A percentile compares a stretch with the other conserved stretches of the same genome.
Evolutionary conservation across 2,329 filamentous ascomycete species (phyloP).

Genomic region (Pyrenochaeta sp.): DNA sequence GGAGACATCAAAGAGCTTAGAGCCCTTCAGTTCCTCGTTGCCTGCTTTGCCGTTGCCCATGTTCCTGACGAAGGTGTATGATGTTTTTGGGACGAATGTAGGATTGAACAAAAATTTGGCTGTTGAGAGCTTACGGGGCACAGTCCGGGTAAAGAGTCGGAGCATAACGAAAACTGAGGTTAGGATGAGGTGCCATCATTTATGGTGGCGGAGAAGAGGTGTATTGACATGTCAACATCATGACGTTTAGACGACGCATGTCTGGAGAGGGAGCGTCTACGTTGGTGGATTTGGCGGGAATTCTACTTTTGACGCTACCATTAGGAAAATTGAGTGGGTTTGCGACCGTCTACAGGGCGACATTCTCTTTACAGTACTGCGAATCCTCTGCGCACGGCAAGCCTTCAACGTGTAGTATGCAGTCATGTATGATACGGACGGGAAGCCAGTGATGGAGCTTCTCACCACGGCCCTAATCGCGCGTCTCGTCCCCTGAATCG

Average conservation of each 20-base stretch:
- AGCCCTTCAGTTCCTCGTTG: constrained; percentile 52
- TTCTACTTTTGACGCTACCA: not conserved
- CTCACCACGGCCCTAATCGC: no score
- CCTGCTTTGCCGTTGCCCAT: constrained; percentile 47
- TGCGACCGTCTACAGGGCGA: no score
- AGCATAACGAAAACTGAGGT: constrained; percentile 34
- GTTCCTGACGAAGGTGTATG: constrained; percentile 34
- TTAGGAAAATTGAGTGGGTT: not conserved
- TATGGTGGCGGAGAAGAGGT: constrained; percentile 21
- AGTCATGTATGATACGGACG: not conserved
- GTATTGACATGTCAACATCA: constrained; percentile 36
- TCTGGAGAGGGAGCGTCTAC: constrained; percentile 1
- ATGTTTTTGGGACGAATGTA: constrained; percentile 21
- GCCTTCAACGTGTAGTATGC: no score
- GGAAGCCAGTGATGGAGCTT: not conserved
- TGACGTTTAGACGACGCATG: constrained; percentile 39
- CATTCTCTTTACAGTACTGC: no score
- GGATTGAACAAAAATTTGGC: constrained; percentile 13
- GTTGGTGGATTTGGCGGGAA: not conserved
- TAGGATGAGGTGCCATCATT: constrained; percentile 9
- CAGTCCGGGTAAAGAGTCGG: constrained; percentile 35
- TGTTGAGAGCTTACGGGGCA: constrained; percentile 8
- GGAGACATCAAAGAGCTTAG: constrained; percentile 56
- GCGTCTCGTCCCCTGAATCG: no score
- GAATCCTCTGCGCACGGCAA: not conserved